Conservation (phyloP, 352 stramenopile genomes). For the Phytophthora nicotianae region DNA sequence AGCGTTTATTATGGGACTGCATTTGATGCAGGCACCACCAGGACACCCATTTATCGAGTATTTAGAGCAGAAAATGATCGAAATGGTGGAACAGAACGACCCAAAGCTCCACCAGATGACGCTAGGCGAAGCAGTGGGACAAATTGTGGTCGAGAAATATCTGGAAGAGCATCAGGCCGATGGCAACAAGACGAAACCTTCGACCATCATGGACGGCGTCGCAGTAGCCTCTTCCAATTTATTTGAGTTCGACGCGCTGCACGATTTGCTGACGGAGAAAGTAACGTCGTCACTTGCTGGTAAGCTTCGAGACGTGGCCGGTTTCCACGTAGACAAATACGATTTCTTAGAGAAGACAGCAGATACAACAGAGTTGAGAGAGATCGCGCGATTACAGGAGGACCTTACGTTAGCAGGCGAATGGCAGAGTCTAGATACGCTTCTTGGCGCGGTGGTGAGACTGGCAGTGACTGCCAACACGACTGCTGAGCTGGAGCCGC, state of each 20-base stretch:
- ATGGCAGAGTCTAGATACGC: slow-evolving; percentile 31
- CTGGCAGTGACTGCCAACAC: slow-evolving; percentile 28
- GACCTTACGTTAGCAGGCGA: slow-evolving; percentile 22
- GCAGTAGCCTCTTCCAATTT: slow-evolving; percentile 23
- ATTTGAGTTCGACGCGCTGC: slow-evolving; percentile 30
- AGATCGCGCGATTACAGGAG: slow-evolving; percentile 27
- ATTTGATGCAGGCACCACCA: slow-evolving; percentile 38
- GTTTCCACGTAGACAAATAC: slow-evolving; percentile 28
- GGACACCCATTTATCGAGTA: slow-evolving; percentile 37
- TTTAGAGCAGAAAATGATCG: slow-evolving; percentile 33
- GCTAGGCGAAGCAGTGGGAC: slow-evolving; percentile 36
- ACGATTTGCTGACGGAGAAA: slow-evolving; percentile 23
- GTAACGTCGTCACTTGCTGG: slow-evolving; percentile 8
- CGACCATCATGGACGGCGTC: slow-evolving; percentile 27
- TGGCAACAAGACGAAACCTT: slow-evolving; percentile 6
- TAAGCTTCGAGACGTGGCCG: slow-evolving; percentile 12
- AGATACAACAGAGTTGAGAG: slow-evolving; percentile 11
- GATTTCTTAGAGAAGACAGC: slow-evolving; percentile 16
- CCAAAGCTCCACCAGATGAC: slow-evolving; percentile 24
- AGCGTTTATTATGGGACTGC: slow-evolving; percentile 35
- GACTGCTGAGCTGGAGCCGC: slow-evolving; percentile 37
- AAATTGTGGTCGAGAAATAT: slow-evolving; percentile 35
- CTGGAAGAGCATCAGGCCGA: slow-evolving; percentile 7
- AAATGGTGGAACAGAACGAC: slow-evolving; percentile 33
- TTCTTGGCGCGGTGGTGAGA: slow-evolving; percentile 39